Conservation (phyloP, 352 stramenopile genomes). For the Pythium insidiosum region DNA sequence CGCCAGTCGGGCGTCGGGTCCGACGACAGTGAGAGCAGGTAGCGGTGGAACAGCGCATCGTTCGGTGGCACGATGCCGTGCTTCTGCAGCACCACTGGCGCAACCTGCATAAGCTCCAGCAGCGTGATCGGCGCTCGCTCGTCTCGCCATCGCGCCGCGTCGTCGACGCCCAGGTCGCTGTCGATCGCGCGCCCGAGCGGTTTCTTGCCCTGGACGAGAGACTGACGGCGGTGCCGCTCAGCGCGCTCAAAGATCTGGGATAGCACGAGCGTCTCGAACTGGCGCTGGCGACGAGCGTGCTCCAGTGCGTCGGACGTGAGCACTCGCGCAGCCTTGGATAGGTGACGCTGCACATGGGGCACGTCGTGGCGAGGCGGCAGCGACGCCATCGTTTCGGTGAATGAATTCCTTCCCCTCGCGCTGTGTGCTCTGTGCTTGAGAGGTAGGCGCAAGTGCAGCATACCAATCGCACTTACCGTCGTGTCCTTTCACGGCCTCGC, state of each 20-base stretch:
- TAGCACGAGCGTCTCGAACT: conserved; percentile 22
- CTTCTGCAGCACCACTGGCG: conserved; percentile 37
- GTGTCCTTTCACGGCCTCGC: too few species aligned
- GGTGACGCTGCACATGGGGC: background rate
- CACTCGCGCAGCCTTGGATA: background rate
- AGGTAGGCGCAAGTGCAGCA: too few species aligned
- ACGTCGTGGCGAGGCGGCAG: background rate
- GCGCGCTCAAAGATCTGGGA: conserved; percentile 35
- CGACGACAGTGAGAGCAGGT: conserved; percentile 43
- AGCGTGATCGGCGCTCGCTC: too few species aligned
- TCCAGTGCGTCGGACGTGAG: background rate
- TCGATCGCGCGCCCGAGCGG: background rate
- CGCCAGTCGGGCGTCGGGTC: conserved; percentile 53
- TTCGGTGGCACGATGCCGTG: conserved; percentile 30
- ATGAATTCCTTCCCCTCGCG: background rate
- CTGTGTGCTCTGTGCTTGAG: too few species aligned
- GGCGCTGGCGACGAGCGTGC: conserved; percentile 6
- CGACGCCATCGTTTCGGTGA: background rate
- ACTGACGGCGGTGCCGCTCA: conserved; percentile 11
- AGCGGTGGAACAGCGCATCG: conserved; percentile 46
- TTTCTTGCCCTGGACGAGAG: background rate
- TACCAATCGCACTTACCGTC: too few species aligned
- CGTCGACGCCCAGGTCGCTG: background rate
- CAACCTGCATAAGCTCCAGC: conserved; percentile 57
- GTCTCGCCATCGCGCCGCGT: too few species aligned